Percentiles rank a stretch among this genome's conserved stretches.
Conservation (phyloP, 140 eudicot genomes). For the Erigeron philadelphicus region DNA sequence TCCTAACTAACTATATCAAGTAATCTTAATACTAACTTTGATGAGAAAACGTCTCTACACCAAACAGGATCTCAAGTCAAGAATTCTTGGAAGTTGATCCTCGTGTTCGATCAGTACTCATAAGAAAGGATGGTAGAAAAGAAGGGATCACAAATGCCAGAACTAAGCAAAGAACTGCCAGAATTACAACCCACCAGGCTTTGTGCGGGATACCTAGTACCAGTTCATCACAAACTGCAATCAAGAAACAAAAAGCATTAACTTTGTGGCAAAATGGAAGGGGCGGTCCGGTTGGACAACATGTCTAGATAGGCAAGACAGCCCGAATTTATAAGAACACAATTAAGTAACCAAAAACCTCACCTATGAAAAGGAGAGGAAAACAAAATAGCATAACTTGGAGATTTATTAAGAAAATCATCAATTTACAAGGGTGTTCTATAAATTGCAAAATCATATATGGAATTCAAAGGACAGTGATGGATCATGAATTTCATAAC, state of each 20-base stretch:
- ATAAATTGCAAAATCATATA: too few relatives aligned
- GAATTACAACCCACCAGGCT: conserved; percentile 76
- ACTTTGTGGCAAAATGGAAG: not conserved
- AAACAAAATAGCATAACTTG: too few relatives aligned
- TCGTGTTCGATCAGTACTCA: conserved; percentile 29
- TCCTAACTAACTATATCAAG: not conserved
- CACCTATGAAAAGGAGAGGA: too few relatives aligned
- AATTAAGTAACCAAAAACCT: not conserved
- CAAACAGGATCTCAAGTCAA: conserved; percentile 23
- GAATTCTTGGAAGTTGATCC: conserved; percentile 41
- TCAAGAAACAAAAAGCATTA: not conserved
- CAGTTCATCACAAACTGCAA: conserved; percentile 90
- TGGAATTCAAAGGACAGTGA: too few relatives aligned
- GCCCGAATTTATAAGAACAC: not conserved
- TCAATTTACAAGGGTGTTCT: too few relatives aligned
- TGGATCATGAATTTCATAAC: too few relatives aligned
- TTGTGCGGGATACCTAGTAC: conserved; percentile 69
- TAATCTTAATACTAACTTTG: not conserved
- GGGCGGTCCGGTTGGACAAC: conserved; percentile 1
- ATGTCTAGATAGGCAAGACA: not conserved
- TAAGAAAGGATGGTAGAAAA: conserved; percentile 52
- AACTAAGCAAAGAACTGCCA: conserved; percentile 58
- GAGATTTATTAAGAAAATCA: too few relatives aligned
- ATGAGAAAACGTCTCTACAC: not conserved
- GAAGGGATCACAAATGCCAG: conserved; percentile 56